Base-by-base conservation (phyloP, 129 eudicot species). In the Escallonia rubra region DNA sequence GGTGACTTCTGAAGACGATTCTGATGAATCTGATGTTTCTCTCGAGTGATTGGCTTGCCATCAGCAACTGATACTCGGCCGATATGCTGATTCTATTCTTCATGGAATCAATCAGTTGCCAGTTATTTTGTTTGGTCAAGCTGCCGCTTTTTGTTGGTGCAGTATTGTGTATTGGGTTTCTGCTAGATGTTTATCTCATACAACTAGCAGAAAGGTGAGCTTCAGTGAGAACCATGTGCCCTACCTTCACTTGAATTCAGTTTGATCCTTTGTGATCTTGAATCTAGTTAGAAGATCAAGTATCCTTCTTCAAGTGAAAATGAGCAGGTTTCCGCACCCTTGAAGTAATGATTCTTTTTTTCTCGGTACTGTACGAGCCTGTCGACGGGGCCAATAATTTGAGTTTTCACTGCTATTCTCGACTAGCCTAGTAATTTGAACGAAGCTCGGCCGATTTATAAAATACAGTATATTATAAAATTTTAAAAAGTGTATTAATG, bases 1-100 rank as follows among this genome's bases (percentile, higher is more conserved):
- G 39, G 82, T 80, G 50, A 82, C 91, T 15, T 84, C 95, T 43
- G 95, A 80, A 44, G 95, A 84, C 53, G 87, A 86, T 41, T 81
- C 80, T 42, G 86, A 78, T 42, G 52, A 66, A 41, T 73, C 45
- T 16, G 81, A 79, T 4, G 13, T 40, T 57, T 52, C 23, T 41
- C 50, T 45, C 70, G 69, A 66, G 51, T 74, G 41, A 57, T 9
- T 4, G 14, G 16, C 42, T 38, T 43, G 3, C 9, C 67, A 57
- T 45, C 41, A 40, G 12, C 0, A 8, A 46, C 45, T 7, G 39
- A 48, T 16, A 57, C 8, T 4, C 52, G 16, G 2, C 7, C 38
- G 13, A n/a, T 14, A 10, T 16, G 11, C 4, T 45, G 49, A 64
- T 48, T 13, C 53, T 49, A 14, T 58, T 12, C 62, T 42, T 61